A percentile compares a stretch with the other conserved stretches of the same genome.
Conservation (phyloP, 129 eudicot species). For the Apium graveolens region DNA sequence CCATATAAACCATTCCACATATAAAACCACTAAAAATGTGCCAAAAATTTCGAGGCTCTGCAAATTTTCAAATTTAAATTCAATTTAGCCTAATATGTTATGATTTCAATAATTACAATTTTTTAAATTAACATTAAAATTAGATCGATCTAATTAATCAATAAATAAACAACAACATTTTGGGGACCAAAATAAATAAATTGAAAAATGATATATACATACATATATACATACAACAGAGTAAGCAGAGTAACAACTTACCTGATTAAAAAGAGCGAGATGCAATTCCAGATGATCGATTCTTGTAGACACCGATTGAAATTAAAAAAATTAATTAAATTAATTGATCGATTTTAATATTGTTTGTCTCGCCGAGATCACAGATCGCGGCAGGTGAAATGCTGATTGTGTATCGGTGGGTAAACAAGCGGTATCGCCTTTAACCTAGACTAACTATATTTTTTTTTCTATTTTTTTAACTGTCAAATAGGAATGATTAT, state of each 20-base stretch:
- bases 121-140: neutral
- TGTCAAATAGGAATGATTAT: neutral
- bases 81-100: neutral
- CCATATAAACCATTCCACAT: neutral
- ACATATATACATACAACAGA: neutral
- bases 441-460: neutral
- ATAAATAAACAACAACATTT: neutral
- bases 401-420: neutral
- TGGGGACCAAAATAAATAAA: neutral
- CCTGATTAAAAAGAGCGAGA: neutral
- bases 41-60: too few relatives aligned
- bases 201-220: neutral
- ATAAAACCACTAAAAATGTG: too few relatives aligned
- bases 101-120: neutral
- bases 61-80: too few relatives aligned
- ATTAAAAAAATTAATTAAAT: neutral
- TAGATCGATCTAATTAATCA: neutral
- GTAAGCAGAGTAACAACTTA: neutral
- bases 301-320: neutral
- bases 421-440: constrained; percentile 1
- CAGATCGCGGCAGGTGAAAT: constrained; percentile 4
- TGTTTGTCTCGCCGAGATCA: neutral
- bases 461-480: neutral
- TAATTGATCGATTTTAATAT: neutral
- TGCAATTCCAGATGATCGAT: neutral